Conservation (phyloP, 2,329 filamentous ascomycete genomes). For the Akanthomyces uredinophilus region DNA sequence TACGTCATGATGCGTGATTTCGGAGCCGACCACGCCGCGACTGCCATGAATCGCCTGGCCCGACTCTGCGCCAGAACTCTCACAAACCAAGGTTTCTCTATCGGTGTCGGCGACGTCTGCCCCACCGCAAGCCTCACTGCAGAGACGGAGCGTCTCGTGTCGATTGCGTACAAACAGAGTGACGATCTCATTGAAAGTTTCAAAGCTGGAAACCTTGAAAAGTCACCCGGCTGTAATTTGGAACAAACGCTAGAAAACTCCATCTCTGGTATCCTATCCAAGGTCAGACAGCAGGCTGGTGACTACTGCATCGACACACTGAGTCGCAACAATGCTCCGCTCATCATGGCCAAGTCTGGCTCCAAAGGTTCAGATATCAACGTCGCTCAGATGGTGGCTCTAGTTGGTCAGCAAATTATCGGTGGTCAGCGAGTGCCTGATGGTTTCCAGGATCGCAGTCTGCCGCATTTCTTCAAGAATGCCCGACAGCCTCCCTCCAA, state of each 20-base stretch:
- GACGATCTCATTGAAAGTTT: constrained; percentile 79
- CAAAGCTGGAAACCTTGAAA: constrained; percentile 74
- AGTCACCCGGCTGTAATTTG: constrained; percentile 83
- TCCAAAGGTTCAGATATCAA: constrained; percentile 98
- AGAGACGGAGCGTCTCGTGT: constrained; percentile 71
- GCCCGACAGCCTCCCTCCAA: constrained; percentile 89
- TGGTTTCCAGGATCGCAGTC: constrained; percentile 90
- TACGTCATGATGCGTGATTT: constrained; percentile 96
- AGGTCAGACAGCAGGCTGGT: constrained; percentile 86
- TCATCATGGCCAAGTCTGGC: constrained; percentile 95
- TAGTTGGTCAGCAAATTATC: constrained; percentile 97
- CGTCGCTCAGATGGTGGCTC: constrained; percentile 97
- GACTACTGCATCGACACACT: constrained; percentile 84
- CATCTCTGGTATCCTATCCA: constrained; percentile 86
- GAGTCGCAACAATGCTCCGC: constrained; percentile 84
- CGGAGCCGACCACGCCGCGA: constrained; percentile 80
- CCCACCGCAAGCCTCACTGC: constrained; percentile 66
- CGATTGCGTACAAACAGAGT: constrained; percentile 72
- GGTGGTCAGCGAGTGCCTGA: constrained; percentile 86
- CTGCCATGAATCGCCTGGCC: constrained; percentile 89
- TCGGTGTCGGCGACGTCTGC: constrained; percentile 92
- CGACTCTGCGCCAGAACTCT: constrained; percentile 86
- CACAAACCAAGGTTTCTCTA: constrained; percentile 89
- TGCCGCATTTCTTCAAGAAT: constrained; percentile 94
- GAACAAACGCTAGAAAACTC: constrained; percentile 87